Conservation (phyloP, 1,284 basidiomycete species). For the Xerocomus cyaneibrunnescens region DNA sequence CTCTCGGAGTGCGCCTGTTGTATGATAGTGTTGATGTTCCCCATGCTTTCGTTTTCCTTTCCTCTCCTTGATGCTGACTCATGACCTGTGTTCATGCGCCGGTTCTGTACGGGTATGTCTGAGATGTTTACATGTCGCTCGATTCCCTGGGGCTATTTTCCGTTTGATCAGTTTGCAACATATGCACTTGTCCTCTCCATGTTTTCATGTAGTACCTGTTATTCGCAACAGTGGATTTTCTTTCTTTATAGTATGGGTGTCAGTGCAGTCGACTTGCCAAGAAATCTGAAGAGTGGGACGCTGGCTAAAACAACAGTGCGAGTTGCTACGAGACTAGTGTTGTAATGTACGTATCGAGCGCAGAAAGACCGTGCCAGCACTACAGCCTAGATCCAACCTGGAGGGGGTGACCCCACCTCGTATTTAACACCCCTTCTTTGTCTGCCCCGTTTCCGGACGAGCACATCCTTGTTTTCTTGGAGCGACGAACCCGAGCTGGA, state of each 20-base stretch:
- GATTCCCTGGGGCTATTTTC: conserved; percentile 18
- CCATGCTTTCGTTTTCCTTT: conserved; percentile 34
- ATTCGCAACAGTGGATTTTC: conserved; percentile 20
- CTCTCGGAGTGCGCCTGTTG: conserved; percentile 22
- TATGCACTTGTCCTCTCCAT: conserved; percentile 21
- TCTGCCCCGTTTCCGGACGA: conserved; percentile 28
- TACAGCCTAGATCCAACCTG: conserved; percentile 47
- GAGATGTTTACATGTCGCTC: conserved; percentile 25
- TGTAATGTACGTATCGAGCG: not conserved
- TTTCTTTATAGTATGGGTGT: not conserved
- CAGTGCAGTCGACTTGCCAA: not conserved
- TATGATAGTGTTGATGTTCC: conserved; percentile 31
- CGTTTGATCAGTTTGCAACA: conserved; percentile 14
- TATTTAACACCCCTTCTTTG: conserved; percentile 25
- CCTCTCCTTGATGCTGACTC: conserved; percentile 34
- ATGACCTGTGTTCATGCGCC: conserved; percentile 32
- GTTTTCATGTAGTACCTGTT: conserved; percentile 26
- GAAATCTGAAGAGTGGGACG: not conserved
- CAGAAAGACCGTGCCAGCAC: not conserved
- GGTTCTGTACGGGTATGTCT: conserved; percentile 35
- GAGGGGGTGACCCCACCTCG: conserved; percentile 34
- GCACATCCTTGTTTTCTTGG: conserved; percentile 32
- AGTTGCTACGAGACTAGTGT: not conserved
- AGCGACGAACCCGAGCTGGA: conserved; percentile 9
- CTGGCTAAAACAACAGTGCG: not conserved